Evolutionary conservation across 2,329 filamentous ascomycete species (phyloP), one percentile per base, ranked within the genome.

Genomic region (Didymella keratinophila): DNA sequence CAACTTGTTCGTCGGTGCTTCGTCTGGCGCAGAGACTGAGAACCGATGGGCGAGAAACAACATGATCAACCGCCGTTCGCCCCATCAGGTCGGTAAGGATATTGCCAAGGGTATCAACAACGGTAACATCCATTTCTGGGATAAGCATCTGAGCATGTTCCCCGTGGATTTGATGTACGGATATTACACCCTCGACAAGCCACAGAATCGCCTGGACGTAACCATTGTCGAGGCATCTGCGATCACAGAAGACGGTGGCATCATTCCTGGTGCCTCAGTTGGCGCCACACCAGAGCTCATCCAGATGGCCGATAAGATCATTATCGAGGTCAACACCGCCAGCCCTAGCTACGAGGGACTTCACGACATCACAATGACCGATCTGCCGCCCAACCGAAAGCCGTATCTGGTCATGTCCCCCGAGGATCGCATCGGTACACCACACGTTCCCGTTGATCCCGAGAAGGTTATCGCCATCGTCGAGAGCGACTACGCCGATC

Each of bases 101-200:
- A 96, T 96, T 65, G 87, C 92, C 60, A 94, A 92, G 81, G 92
- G 92, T 10, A 96, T 96, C 80, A 96, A 96, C 77, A 87, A 89
- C 68, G 92, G 92, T 42, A 84, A 89, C 66, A 96, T 96, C 79
- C 88, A 94, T 63, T 96, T 96, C 79, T 96, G 96, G 75, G 92
- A 96, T 77, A 96, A 96, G 81, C 92, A 96, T 80, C 77, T 96
- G 73, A 93, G 89, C 78, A 96, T 96, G 92, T 96, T 96, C 76
- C 92, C 92, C 4, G 85, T 89, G 37, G 92, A 96, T 74, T 81
- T 96, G 64, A 89, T 94, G 76, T 95, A 95, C 75, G 80, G 91
- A 28, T 94, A 84, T 78, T 96, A 96, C 80, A 96, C 92, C 12
- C 88, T 92, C 76, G 85, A 96, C 75, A 89, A 89, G 72, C 84